Conservation (phyloP, 805 yeast genomes). For the Candida tammaniensis region DNA sequence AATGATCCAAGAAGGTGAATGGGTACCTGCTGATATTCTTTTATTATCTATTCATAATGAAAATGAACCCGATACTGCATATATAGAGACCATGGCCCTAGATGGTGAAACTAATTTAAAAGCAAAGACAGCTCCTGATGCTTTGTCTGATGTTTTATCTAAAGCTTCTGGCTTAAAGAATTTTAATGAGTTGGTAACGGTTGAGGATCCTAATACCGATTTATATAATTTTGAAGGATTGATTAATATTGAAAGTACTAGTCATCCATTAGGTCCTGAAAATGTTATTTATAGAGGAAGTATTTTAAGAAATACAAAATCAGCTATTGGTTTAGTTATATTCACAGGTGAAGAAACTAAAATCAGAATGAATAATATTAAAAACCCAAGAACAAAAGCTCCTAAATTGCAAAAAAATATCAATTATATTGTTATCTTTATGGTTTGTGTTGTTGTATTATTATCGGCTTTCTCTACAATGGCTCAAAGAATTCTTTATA, state of each 20-base stretch:
- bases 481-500: conserved; percentile 62
- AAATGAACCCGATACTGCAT: conserved; percentile 58
- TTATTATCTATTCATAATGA: conserved; percentile 61
- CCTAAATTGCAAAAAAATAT: conserved; percentile 86
- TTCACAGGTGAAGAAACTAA: conserved; percentile 97
- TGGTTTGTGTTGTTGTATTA: conserved; percentile 77
- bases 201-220: conserved; percentile 91
- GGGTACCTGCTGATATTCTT: conserved; percentile 91
- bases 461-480: conserved; percentile 79
- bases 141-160: conserved; percentile 50
- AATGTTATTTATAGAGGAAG: conserved; percentile 91
- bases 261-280: conserved; percentile 67
- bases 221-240: conserved; percentile 90
- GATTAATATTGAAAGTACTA: conserved; percentile 39
- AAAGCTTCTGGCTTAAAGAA: conserved; percentile 50
- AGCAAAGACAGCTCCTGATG: conserved; percentile 64
- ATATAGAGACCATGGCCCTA: conserved; percentile 92
- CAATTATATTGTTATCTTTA: conserved; percentile 78
- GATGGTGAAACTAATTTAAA: conserved; percentile 97
- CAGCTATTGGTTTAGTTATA: conserved; percentile 73
- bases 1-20: conserved; percentile 71
- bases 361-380: conserved; percentile 90
- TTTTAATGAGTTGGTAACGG: conserved; percentile 53
- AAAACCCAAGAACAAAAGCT: conserved; percentile 86
- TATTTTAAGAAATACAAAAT: conserved; percentile 77